Conservation (phyloP, 345 rosid genomes). For the Raphanus raphanistrum region DNA sequence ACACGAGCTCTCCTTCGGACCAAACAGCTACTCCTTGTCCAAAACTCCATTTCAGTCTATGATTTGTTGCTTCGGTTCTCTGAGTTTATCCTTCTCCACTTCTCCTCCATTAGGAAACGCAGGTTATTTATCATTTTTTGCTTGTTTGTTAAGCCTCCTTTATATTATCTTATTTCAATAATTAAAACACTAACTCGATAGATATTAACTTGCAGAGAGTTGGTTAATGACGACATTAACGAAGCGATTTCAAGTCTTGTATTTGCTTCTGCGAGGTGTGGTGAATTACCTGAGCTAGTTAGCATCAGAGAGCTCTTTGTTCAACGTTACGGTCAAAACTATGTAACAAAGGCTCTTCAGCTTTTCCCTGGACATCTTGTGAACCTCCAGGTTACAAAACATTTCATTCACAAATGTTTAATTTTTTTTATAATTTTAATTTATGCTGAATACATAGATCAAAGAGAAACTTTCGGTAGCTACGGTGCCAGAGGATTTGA, state of each 20-base stretch:
- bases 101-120: conserved; percentile 59
- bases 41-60: conserved; percentile 48
- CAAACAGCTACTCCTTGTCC: conserved; percentile 59
- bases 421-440: neutral
- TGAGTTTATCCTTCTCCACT: conserved; percentile 52
- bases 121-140: conserved; percentile 40
- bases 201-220: conserved; percentile 45
- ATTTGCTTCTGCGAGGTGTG: conserved; percentile 81
- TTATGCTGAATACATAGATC: conserved; percentile 41
- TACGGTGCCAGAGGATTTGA: conserved; percentile 52
- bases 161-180: neutral
- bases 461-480: conserved; percentile 48
- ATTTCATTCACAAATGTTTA: neutral
- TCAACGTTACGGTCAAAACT: conserved; percentile 69
- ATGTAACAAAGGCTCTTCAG: conserved; percentile 51
- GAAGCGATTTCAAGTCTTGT: conserved; percentile 91
- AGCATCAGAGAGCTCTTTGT: conserved; percentile 59
- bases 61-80: conserved; percentile 63
- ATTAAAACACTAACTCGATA: neutral
- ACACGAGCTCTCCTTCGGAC: conserved; percentile 57
- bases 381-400: conserved; percentile 57
- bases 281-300: conserved; percentile 74
- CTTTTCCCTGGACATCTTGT: conserved; percentile 67
- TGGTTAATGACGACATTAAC: conserved; percentile 59
- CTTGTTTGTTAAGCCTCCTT: neutral